A percentile compares a stretch with the other conserved stretches of the same genome.
phyloP scores from a whole-genome alignment of 306 rosid genomes.

The Vigna nakashimae region DNA sequence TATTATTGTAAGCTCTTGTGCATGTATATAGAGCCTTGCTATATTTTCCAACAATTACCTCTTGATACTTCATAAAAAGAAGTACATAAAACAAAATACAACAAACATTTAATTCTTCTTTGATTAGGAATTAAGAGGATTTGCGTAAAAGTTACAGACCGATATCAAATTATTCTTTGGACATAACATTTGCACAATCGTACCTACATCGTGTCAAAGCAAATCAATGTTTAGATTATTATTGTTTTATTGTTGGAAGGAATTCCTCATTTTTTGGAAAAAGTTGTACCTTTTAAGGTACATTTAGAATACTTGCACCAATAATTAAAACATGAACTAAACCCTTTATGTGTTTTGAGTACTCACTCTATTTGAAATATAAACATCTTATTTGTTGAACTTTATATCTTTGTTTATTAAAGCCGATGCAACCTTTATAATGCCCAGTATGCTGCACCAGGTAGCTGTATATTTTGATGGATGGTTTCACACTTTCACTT shows the following conservation, averaged over 20 bases:
- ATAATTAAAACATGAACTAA: no score
- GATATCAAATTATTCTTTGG: background rate
- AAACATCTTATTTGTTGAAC: background rate
- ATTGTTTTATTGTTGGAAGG: background rate
- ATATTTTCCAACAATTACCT: background rate
- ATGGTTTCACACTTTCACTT: conserved; percentile 25
- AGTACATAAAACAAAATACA: background rate
- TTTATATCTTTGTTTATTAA: conserved; percentile 1
- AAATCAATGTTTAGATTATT: background rate
- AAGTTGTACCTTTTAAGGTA: no score
- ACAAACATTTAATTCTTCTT: background rate
- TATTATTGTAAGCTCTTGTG: conserved; percentile 4
- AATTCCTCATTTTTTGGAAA: background rate
- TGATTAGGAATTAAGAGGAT: background rate
- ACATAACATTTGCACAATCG: conserved; percentile 15
- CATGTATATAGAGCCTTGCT: background rate
- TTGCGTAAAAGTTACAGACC: background rate
- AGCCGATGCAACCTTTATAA: background rate
- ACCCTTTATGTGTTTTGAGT: background rate
- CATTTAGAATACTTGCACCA: no score
- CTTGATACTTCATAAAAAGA: background rate
- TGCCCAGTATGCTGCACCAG: background rate
- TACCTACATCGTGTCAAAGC: background rate
- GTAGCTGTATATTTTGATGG: background rate
- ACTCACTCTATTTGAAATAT: background rate